Evolutionary conservation across 2,329 filamentous ascomycete genomes (phyloP).

Genomic region (Alternaria viburni): DNA sequence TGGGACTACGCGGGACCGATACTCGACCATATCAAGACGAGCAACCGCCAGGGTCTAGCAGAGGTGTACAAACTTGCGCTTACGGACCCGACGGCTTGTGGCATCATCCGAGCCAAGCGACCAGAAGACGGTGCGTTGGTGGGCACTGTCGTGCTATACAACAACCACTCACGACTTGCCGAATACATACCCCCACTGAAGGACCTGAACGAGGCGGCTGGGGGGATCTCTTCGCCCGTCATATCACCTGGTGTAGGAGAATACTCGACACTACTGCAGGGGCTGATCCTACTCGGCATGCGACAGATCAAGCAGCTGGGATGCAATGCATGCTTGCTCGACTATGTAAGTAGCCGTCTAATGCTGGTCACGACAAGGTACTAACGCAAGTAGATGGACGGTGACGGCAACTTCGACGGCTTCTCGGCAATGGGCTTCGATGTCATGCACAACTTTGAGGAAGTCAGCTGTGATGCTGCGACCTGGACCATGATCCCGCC

Average conservation of each 20-base stretch:
- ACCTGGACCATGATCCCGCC: constrained; percentile 65
- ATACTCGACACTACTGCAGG: constrained; percentile 76
- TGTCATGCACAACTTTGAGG: constrained; percentile 79
- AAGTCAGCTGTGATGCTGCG: constrained; percentile 72
- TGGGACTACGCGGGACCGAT: constrained; percentile 77
- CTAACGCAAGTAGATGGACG: constrained; percentile 64
- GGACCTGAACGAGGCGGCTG: constrained; percentile 64
- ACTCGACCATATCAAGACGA: constrained; percentile 74
- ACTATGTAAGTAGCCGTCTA: constrained; percentile 69
- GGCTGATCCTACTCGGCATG: constrained; percentile 79
- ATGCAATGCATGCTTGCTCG: constrained; percentile 73
- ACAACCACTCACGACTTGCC: constrained; percentile 70
- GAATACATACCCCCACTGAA: constrained; percentile 73
- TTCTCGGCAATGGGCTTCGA: constrained; percentile 81
- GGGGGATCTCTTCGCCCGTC: constrained; percentile 81
- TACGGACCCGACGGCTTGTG: constrained; percentile 72
- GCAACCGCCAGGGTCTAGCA: constrained; percentile 76
- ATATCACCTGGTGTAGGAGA: constrained; percentile 72
- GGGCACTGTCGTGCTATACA: constrained; percentile 81
- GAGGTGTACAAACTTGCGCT: constrained; percentile 82
- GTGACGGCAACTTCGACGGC: constrained; percentile 75
- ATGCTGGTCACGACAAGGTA: constrained; percentile 3
- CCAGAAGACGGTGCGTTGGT: constrained; percentile 71
- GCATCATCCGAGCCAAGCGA: constrained; percentile 82
- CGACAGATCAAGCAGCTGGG: constrained; percentile 82